These are phyloP conservation scores for Epichloe typhina DNA, from an alignment of 2,329 filamentous ascomycete species.

Conservation along the genomic window DNA sequence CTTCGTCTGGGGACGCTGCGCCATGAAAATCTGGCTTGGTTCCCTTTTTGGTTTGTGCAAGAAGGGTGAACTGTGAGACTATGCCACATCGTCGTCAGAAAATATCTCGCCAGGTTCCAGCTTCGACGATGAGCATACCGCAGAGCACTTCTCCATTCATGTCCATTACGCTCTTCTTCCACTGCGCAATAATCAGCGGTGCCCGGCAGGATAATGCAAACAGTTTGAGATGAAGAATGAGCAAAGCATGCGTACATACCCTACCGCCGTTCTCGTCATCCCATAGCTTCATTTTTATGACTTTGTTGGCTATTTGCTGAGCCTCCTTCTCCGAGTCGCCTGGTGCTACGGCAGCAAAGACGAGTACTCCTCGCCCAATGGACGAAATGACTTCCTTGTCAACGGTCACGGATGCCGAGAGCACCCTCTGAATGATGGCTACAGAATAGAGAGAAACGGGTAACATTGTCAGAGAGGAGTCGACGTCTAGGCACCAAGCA, in stretches of 20 bases:
- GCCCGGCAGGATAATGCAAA: neutral
- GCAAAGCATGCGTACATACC: slow-evolving; percentile 29
- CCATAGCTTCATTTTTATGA: slow-evolving; percentile 86
- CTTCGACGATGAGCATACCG: slow-evolving; percentile 37
- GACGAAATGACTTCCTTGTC: slow-evolving; percentile 81
- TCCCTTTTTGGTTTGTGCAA: slow-evolving; percentile 89
- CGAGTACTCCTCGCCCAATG: slow-evolving; percentile 79
- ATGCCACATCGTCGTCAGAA: slow-evolving; percentile 1
- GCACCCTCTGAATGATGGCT: slow-evolving; percentile 88
- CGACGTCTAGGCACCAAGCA: neutral
- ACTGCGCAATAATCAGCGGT: slow-evolving; percentile 36
- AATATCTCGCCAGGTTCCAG: neutral
- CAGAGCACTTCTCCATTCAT: slow-evolving; percentile 89
- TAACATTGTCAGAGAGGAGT: neutral
- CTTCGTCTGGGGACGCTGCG: slow-evolving; percentile 65
- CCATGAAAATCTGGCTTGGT: slow-evolving; percentile 92
- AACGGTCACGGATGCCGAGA: slow-evolving; percentile 91
- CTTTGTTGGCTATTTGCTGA: slow-evolving; percentile 68
- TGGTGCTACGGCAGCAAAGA: slow-evolving; percentile 82
- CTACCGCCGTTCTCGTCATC: slow-evolving; percentile 61
- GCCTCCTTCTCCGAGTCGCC: slow-evolving; percentile 84
- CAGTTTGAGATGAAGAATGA: neutral
- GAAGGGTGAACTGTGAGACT: slow-evolving; percentile 95
- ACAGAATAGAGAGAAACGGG: slow-evolving; percentile 2
- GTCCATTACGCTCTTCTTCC: slow-evolving; percentile 82